A percentile compares a stretch with the other conserved stretches of the same genome.
phyloP scores from a whole-genome alignment of 2,329 filamentous ascomycete species.

The Trichoderma koningii region DNA sequence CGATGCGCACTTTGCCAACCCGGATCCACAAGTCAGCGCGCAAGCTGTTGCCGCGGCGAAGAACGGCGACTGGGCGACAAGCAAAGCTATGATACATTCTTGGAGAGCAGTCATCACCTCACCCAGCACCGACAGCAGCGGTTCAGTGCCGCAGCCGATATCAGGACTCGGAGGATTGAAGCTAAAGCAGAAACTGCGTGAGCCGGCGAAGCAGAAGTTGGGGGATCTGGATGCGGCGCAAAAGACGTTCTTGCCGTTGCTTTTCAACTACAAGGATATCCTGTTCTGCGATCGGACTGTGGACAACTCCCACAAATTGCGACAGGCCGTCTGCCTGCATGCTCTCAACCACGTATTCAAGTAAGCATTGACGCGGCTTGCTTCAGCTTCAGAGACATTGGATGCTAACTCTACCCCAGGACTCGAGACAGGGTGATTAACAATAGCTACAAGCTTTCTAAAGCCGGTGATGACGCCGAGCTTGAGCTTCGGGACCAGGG shows the following conservation, averaged over 20 bases:
- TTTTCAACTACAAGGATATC: constrained; percentile 83
- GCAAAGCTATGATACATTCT: constrained; percentile 49
- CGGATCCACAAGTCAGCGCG: constrained; percentile 62
- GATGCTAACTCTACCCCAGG: constrained; percentile 41
- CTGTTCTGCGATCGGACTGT: constrained; percentile 73
- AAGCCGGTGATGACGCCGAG: constrained; percentile 63
- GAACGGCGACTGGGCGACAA: constrained; percentile 53
- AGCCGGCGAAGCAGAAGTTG: constrained; percentile 55
- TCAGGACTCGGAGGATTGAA: constrained; percentile 52
- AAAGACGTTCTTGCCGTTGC: constrained; percentile 65
- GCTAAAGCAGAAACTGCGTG: constrained; percentile 70
- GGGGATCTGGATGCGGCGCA: constrained; percentile 63
- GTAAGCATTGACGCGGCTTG: constrained; percentile 43
- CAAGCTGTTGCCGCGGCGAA: constrained; percentile 55
- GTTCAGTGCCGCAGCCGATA: constrained; percentile 40
- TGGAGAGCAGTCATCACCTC: constrained; percentile 52
- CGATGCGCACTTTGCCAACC: constrained; percentile 73
- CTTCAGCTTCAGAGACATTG: neutral
- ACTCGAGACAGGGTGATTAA: constrained; percentile 90
- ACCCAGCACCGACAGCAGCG: constrained; percentile 45
- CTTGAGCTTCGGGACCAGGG: constrained; percentile 87
- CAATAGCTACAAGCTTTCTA: constrained; percentile 79
- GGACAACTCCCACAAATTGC: constrained; percentile 67
- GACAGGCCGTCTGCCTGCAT: constrained; percentile 76
- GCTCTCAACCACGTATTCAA: constrained; percentile 91